Evolutionary conservation across 1,284 basidiomycete genomes (phyloP).

Genomic region (Rhodotorula mucilaginosa): DNA sequence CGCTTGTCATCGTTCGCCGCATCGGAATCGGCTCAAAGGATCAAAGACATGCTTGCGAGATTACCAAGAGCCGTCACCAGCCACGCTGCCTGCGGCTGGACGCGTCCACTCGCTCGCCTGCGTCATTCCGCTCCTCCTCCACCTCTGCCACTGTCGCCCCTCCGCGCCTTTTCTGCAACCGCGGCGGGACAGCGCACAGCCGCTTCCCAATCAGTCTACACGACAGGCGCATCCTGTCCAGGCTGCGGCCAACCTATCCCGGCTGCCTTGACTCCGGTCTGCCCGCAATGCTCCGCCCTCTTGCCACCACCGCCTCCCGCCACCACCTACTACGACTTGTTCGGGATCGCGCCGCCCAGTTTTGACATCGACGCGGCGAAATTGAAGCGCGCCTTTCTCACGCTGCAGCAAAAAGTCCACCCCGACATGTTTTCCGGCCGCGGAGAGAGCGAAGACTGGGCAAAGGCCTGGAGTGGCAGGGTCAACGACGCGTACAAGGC

Average conservation of each 20-base stretch:
- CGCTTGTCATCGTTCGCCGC: no score
- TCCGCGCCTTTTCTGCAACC: neutral
- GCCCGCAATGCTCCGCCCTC: conserved; percentile 64
- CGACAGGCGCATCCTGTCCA: conserved; percentile 54
- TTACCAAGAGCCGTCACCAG: no score
- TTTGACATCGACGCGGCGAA: conserved; percentile 67
- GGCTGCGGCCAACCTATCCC: conserved; percentile 61
- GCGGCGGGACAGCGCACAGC: neutral
- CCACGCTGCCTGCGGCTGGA: no score
- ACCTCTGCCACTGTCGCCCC: neutral
- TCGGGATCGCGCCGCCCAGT: conserved; percentile 55
- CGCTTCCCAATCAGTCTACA: conserved; percentile 11
- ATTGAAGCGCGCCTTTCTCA: conserved; percentile 63
- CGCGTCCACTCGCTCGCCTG: neutral
- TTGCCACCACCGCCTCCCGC: conserved; percentile 55
- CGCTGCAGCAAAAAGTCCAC: conserved; percentile 71
- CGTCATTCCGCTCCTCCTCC: neutral
- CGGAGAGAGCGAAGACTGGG: conserved; percentile 60
- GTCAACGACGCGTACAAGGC: conserved; percentile 71
- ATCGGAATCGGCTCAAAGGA: no score
- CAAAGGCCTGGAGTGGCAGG: conserved; percentile 60
- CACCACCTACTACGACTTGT: conserved; percentile 54
- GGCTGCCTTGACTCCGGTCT: conserved; percentile 62
- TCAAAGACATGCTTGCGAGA: no score
- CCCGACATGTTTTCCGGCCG: conserved; percentile 73